Percentiles rank a stretch among this genome's conserved stretches.
Conservation (phyloP, 306 rosid genomes). For the Trifolium pratense region DNA sequence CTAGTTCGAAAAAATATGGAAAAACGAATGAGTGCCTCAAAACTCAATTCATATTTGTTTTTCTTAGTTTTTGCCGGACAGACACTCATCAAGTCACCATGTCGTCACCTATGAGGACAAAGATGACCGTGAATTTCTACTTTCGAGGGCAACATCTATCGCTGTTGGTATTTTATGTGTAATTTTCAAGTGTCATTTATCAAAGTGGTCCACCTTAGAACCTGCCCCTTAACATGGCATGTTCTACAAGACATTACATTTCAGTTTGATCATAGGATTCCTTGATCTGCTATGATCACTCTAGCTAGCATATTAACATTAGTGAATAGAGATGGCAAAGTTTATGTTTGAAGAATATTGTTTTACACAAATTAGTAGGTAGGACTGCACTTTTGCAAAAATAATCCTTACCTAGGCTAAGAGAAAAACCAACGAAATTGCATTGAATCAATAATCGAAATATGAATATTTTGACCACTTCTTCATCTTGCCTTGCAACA, state of each 20-base stretch:
- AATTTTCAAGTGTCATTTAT: not conserved
- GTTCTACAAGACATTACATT: no score
- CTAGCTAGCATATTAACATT: slow-evolving; percentile 13
- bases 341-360: not conserved
- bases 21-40: not conserved
- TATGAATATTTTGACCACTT: slow-evolving; percentile 21
- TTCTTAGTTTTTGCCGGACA: not conserved
- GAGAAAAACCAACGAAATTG: not conserved
- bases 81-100: not conserved
- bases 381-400: no score
- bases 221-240: no score
- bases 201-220: not conserved
- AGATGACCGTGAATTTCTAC: not conserved
- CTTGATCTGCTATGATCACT: not conserved
- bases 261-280: not conserved
- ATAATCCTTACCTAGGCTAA: no score
- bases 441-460: slow-evolving; percentile 6
- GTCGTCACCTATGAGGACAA: not conserved
- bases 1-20: not conserved
- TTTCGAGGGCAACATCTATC: not conserved
- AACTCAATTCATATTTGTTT: not conserved
- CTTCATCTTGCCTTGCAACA: slow-evolving; percentile 9
- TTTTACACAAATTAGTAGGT: no score
- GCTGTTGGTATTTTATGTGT: not conserved
- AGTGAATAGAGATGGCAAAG: slow-evolving; percentile 4